Conservation (phyloP, 1,139 yeast species). For the Pichia sp. region DNA sequence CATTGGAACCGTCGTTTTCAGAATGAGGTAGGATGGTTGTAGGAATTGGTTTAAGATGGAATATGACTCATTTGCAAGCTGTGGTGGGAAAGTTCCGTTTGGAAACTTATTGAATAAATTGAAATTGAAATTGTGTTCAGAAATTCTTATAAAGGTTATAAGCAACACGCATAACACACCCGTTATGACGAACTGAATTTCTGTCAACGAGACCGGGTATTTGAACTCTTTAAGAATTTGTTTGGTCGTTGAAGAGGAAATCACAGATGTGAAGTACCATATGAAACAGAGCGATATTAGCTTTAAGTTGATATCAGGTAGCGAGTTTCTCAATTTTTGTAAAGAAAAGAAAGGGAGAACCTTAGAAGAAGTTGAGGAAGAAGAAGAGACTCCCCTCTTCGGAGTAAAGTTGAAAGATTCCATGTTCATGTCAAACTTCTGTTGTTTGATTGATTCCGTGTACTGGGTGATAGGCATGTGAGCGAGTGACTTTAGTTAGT, state of each 20-base stretch:
- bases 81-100: constrained; percentile 47
- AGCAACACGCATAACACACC: constrained; percentile 41
- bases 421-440: too few species aligned
- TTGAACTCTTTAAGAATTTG: constrained; percentile 59
- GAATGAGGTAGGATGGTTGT: constrained; percentile 47
- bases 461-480: too few species aligned
- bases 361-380: too few species aligned
- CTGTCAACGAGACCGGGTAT: constrained; percentile 80
- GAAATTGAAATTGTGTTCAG: not conserved
- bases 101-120: constrained; percentile 36
- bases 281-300: constrained; percentile 42
- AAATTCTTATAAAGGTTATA: constrained; percentile 17
- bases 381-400: too few species aligned
- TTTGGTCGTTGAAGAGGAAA: constrained; percentile 77
- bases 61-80: constrained; percentile 23
- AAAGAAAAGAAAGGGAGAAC: too few species aligned
- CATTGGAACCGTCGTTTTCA: constrained; percentile 79
- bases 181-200: constrained; percentile 73
- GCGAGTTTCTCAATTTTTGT: not conserved
- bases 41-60: constrained; percentile 31
- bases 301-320: constrained; percentile 18
- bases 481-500: too few species aligned
- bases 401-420: too few species aligned
- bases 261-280: constrained; percentile 81
- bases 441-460: too few species aligned